Conservation (phyloP, 495 filamentous ascomycete genomes). For the Neurospora sp. region DNA sequence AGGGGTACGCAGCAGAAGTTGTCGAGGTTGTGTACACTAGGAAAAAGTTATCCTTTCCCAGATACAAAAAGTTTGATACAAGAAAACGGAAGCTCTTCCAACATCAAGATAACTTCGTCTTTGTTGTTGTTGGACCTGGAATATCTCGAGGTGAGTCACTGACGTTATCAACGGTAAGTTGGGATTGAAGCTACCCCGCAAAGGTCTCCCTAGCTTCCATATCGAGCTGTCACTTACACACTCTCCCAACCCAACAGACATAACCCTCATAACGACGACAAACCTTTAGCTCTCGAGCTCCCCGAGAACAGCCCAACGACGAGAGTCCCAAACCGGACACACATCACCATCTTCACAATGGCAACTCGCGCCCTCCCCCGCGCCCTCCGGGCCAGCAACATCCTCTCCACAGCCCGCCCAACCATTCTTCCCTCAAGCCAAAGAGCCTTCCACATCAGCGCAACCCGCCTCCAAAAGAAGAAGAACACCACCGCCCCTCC, state of each 20-base stretch:
- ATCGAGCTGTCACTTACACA: background rate
- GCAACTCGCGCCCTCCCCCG: background rate
- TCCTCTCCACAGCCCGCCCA: background rate
- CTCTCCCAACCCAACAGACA: background rate
- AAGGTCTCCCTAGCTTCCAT: background rate
- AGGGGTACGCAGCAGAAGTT: background rate
- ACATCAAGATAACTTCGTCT: background rate
- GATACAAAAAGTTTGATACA: background rate
- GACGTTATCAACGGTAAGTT: background rate
- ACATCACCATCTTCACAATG: background rate
- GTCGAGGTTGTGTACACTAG: background rate
- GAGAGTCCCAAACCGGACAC: background rate
- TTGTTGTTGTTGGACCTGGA: background rate
- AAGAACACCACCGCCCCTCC: background rate
- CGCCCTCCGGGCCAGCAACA: background rate
- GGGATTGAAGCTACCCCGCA: background rate
- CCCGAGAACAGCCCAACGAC: background rate
- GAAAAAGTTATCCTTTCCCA: background rate
- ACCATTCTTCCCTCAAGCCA: background rate
- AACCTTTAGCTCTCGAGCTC: background rate
- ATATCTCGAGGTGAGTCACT: background rate
- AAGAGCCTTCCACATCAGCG: background rate
- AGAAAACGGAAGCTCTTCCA: background rate
- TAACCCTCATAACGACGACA: background rate
- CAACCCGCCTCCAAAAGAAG: background rate